Base-by-base conservation (phyloP, 139 green algal species). In the Chlamydomonas schloesseri region DNA sequence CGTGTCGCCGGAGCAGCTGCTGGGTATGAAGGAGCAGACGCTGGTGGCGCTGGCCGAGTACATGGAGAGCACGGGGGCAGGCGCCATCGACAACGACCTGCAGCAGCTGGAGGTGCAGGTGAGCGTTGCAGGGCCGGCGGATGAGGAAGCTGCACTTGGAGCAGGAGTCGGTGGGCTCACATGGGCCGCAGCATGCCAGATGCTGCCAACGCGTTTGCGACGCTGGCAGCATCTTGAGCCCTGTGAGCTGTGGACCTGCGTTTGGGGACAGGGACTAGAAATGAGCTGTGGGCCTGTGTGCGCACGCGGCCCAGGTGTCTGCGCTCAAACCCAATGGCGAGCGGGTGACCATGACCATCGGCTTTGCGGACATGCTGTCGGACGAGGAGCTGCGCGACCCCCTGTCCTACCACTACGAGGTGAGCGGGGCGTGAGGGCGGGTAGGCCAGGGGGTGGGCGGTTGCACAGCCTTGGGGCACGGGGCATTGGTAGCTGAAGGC, bases 31-130 rank as follows among this genome's bases (percentile, higher is more conserved):
- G 67, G 67, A 85, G 28, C 67, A 82, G 42, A 88, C 77, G 29
- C 65, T 91, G 26, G 28, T n/a, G 26, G 88, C 88, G 15, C 79
- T 91, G 29, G 88, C 88, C 24, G 42, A 87, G 50, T 77, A 79
- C 34, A 68, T 85, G 79, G 79, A 50, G 42, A 50, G 6, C 42
- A 50, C 42, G 42, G 42, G 42, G 42, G 42, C 42, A 8, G 42
- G 42, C 42, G 42, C 42, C 42, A 5, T 50, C 6, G 42, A 50
- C 42, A 50, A 50, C 42, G 53, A 81, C 29, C 17, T 89, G 83
- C 24, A 62, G 21, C 77, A 89, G 65, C 83, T 91, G 78, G 88
- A 91, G 73, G 70, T 91, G 65, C 88, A 91, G 88, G 88, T 89
- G 34, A n/a, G n/a, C n/a, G n/a, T n/a, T n/a, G n/a, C n/a, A n/a